Base-by-base conservation (phyloP, 2,329 filamentous ascomycete genomes). In the Fusarium haematococcum region DNA sequence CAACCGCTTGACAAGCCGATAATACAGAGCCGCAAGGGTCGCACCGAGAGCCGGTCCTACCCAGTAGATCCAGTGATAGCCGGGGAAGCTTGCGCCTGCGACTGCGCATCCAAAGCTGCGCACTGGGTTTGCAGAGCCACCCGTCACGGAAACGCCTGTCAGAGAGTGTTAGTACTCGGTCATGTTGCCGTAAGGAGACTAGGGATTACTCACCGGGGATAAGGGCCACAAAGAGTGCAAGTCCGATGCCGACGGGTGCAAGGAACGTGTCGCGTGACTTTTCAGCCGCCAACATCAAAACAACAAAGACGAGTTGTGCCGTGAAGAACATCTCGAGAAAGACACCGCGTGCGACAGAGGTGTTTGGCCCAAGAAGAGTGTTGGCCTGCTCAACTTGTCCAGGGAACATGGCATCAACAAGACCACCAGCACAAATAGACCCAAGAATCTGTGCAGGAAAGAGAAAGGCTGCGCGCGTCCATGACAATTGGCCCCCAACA, bases 191-290 rank as follows among this genome's bases (percentile, higher is more conserved):
- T 14, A 6, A 48, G 3, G 1, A 41, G 6, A 5, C 4, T 11
- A 13, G 5, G 13, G 1, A 50, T 14, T 10, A 30, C 71, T 45
- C 71, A 77, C 75, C 75, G 57, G 75, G 75, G 18, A 85, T 79
- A 75, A 86, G 79, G 3, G 82, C 83, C 27, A 94, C 86, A 78
- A 94, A 94, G 32, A 94, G 85, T 0, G 91, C 84, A 5, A 94
- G 79, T 0, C 93, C 93, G 70, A 94, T 93, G 3, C 90, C 91
- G 0, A 94, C 82, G 0, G 92, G 92, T 0, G 92, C 92, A 2
- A 94, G 82, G 76, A 88, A 93, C 0, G 92, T 94, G 4, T 90
- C 89, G 48, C 90, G 89, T 78, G 93, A 91, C 81, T 94, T 93
- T 77, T 93, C 91, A 4, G 89, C 88, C 0, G 91, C 91, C 59